Evolutionary conservation across 2,329 filamentous ascomycete genomes (phyloP), one percentile per base, ranked within the genome.

Genomic region (Aspergillus sergii): DNA sequence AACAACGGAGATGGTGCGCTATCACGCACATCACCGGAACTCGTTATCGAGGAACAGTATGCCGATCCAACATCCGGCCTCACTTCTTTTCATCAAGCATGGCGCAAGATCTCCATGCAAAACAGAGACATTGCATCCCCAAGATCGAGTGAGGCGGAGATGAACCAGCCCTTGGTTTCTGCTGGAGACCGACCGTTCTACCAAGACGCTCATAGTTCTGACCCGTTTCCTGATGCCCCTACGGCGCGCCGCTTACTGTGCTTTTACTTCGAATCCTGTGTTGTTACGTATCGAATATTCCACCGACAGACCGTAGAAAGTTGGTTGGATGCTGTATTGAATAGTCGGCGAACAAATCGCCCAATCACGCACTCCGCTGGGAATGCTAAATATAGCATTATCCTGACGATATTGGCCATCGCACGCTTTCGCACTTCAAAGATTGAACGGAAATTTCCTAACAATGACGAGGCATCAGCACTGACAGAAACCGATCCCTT

Each of bases 351-450:
- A 54, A 30, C 61, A 23, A 19, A 21, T 43, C 50, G 21, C 10
- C 59, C 53, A 80, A 64, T 82, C 81, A 60, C 78, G 80, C 61
- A 55, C 11, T 58, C 58, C 11, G n/a, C 79, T 79, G 63, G 75
- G 73, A n/a, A 77, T 79, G 67, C 77, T 77, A 28, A 82, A 77
- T 2, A 76, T 80, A 64, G 78, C 76, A n/a, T 83, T 80, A 64
- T 71, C 80, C 1, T 70, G 82, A 32, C 72, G 84, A 4, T 81
- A 84, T 45, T 80, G 84, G 70, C 81, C 82, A 7, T 82, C 86
- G 68, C 85, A 83, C 0, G 82, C 82, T 34, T 83, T 77, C 23
- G 76, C 11, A 46, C 6, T 23, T 12, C n/a, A 77, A 54, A 60
- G 11, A 12, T 16, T 14, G 41, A 54, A 30, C 8, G 34, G 21